Evolutionary conservation across 768 basidiomycete genomes (phyloP), one percentile per base, ranked within the genome.

Genomic region (Boletus rubropictus): DNA sequence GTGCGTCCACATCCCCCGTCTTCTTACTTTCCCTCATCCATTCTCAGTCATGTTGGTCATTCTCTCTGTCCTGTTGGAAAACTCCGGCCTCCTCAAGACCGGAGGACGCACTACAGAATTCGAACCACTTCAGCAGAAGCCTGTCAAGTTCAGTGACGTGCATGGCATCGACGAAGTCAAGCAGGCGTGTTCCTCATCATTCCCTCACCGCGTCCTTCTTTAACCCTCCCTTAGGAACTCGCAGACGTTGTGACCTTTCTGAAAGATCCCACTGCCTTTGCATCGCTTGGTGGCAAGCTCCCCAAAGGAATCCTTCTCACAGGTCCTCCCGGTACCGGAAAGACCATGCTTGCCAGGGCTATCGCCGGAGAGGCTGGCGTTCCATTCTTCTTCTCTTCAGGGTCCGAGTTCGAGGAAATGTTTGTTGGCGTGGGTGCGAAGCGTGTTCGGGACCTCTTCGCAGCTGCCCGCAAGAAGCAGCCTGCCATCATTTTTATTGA

Each of bases 401-500:
- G 95, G 10, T 90, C 90, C 42, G 93, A 96, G 60, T 98, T 98
- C 54, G 95, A 98, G 63, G 95, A 98, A 67, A 94, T 98, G 84
- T 95, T 93, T 62, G 93, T 95, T 39, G 92, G 92, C 46, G 86
- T 90, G 29, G 93, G 93, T 42, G 94, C 96, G 14, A 92, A 94
- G 63, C 85, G 96, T 10, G 89, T 99, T 33, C 80, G 96, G 33
- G 95, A 98, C 52, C 79, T 99, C 24, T 99, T 99, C 57, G 82
- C 89, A 5, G 83, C 89, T 6, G 96, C 96, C 20, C 80, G 93
- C 43, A 94, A 95, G 70, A 89, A 89, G 64, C 82, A 94, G 50
- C 94, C 96, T 5, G 86, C 96, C 14, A 98, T 99, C 66, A 92
- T 99, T 51, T 99, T 99, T 71, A 98, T 99, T 58, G 93, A 97